Base-by-base conservation (phyloP, 2,329 filamentous ascomycete genomes). In the Rhinocladiella mackenziei region DNA sequence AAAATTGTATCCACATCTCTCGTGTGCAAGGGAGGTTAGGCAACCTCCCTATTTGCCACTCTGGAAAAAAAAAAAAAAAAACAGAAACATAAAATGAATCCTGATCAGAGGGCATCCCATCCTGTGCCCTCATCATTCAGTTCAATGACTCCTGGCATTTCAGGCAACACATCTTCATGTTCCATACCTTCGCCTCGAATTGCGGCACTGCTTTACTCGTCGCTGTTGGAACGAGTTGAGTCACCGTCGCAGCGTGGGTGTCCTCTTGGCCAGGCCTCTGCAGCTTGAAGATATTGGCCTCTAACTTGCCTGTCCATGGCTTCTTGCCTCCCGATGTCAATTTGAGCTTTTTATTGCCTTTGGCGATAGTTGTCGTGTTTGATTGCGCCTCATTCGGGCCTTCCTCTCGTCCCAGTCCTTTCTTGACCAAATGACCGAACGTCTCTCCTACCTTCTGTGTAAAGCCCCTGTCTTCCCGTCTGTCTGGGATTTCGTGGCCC, bases 141-240 rank as follows among this genome's bases (percentile, higher is more conserved):
- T 56, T 48, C 34, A 56, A 41, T 4, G 43, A 8, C 32, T 44
- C 18, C 58, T 60, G 25, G 63, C 62, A 51, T 58, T 70, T 56
- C 63, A 71, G 8, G 60, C 63, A 9, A 39, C 69, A 14, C 56
- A 60, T 5, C 51, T 69, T 33, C 54, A 70, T 8, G 54, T 67
- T 22, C 68, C 68, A 23, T 64, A 67, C 46, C 61, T 69, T 29
- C 60, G 62, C 5, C 66, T 69, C 9, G 53, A 69, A 51, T 8
- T 20, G 15, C 20, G 18, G 11, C 9, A 14, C 40, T 2, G 13
- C 29, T 23, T 43, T 50, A 34, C 40, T 43, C 19, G 31, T 41
- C 20, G 46, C 13, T 2, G 31, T 43, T 6, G 50, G 50, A 5
- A 50, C 46, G 3, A 45, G 26, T 38, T 48, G 48, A 15, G 39